phyloP scores from a whole-genome alignment of 2,329 filamentous ascomycete genomes.

The Alternaria novae-zelandiae region DNA sequence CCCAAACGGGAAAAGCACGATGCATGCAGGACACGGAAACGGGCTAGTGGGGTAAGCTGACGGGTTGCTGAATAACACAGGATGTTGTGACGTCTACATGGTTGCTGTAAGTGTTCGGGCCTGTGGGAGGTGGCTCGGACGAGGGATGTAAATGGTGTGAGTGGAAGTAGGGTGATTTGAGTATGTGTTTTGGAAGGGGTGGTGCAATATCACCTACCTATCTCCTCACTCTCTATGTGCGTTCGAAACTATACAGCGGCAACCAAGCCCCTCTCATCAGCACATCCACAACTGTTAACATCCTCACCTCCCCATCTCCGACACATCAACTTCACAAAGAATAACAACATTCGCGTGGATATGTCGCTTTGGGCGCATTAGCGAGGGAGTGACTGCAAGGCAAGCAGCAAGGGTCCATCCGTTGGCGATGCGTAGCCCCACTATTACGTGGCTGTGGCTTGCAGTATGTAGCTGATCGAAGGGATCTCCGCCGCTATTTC shows the following conservation, averaged over 20 bases:
- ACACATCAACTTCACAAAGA: not conserved
- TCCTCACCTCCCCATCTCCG: not conserved
- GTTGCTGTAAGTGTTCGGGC: not conserved
- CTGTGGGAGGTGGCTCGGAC: not conserved
- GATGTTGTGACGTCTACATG: not conserved
- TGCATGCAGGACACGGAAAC: not conserved
- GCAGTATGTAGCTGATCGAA: not conserved
- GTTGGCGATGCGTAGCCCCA: not conserved
- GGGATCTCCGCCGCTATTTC: not conserved
- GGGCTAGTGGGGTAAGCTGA: not conserved
- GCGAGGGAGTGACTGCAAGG: not conserved
- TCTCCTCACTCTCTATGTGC: too few species aligned
- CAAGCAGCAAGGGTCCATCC: not conserved
- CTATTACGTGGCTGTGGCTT: not conserved
- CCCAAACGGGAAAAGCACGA: not conserved
- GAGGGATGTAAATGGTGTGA: not conserved
- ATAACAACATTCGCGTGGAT: not conserved
- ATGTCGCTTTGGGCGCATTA: not conserved
- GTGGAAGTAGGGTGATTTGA: not conserved
- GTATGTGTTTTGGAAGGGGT: too few species aligned
- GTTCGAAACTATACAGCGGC: not conserved
- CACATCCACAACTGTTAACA: not conserved
- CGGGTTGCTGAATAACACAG: not conserved
- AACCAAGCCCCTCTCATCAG: not conserved
- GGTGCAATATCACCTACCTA: not conserved